Base-by-base conservation (phyloP, 2,329 filamentous ascomycete genomes). In the Botrytis aclada region DNA sequence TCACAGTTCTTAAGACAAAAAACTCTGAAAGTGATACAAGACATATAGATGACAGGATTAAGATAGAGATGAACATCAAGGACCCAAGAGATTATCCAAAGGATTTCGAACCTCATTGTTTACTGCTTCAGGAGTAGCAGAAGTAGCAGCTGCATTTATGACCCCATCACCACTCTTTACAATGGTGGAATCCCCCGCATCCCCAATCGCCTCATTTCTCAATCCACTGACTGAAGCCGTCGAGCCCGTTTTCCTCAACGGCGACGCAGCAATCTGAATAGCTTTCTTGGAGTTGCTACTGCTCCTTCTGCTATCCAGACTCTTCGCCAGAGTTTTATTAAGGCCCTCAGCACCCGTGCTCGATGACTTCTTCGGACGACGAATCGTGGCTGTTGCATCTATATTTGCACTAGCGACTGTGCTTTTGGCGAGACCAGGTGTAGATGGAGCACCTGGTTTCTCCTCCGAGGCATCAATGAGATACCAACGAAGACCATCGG, bases 401-500 rank as follows among this genome's bases (percentile, higher is more conserved):
- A 98, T 92, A 71, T 92, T 92, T 75, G 93, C 94, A 56, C 93
- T 92, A 20, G 94, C 94, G 25, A 98, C 95, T 0, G 96, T 98
- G 76, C 92, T 95, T 82, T 97, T 97, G 56, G 93, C 93, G 71
- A 97, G 87, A 0, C 95, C 95, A 0, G 96, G 95, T 0, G 95
- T 98, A n/a, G 92, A 91, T 0, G 96, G 96, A 60, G 94, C 95
- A 1, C 92, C 92, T 0, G 94, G 90, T 80, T 97, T 98, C 82
- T 99, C 96, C 82, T 99, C 96, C 2, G 89, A 87, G 0, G 96
- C 96, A 80, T 99, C 95, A 51, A 99, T 91, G 9, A 99, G 88
- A 82, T 98, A 98, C 96, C 96, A 99, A 47, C 95, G 90, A 65
- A 99, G 84, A 4, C 96, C 96, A 79, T 99, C 96, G 0, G 94